Base-by-base conservation (phyloP, 306 rosid genomes). In the Begonia fuchsioides region DNA sequence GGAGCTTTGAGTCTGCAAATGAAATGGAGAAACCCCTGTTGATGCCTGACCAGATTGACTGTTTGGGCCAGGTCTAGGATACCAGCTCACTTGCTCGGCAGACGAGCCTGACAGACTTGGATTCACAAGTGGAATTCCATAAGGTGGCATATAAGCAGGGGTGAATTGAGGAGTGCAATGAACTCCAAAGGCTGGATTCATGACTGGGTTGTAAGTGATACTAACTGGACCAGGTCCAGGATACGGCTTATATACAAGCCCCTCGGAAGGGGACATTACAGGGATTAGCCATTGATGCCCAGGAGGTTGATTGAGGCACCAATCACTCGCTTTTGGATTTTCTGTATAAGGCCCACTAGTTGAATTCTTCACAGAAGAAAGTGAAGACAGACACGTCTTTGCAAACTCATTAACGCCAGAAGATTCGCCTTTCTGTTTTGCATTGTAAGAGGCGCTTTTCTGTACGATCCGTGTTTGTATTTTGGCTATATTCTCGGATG, bases 241-340 rank as follows among this genome's bases (percentile, higher is more conserved):
- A 63, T 82, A 92, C 13, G 98, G 98, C 85, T 90, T 90, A 72
- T 79, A 92, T 19, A 92, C 61, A 7, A 92, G 94, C 67, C 96
- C 98, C 67, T 92, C 98, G 12, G 95, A 69, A 39, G 94, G 83
- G 56, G 93, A 67, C 94, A 82, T 73, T 14, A 92, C 86, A 39
- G 98, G 98, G 61, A 92, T 58, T 57, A 92, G 51, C 92, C 86
- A 85, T 13, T 82, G 98, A 38, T 80, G 87, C 39, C 81, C 96
- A 19, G 93, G 68, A 52, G 90, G 51, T 69, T 77, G 98, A 46
- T 69, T 64, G 72, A 70, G 78, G 66, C 76, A 20, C 96, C 93
- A 85, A 40, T 84, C 74, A 49, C 51, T 63, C 68, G 71, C 72
- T 54, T 72, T 76, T 62, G 59, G 71, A 46, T 75, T 71, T 54